Conservation (phyloP, 192 early-diverging fungal species). For the Coemansia sp. region DNA sequence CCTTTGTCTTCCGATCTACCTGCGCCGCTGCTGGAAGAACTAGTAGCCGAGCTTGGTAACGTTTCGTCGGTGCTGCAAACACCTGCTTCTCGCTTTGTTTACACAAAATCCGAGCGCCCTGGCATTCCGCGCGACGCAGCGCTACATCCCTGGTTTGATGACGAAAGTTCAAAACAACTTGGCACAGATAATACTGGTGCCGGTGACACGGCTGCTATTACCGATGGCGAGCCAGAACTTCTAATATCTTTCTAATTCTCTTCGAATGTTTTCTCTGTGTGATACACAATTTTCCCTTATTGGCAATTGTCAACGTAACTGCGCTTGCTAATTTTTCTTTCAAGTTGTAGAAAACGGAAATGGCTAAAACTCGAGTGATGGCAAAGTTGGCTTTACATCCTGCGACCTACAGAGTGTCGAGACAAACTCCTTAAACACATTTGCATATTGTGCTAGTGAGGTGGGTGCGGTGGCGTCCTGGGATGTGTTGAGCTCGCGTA, state of each 20-base stretch:
- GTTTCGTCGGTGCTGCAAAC: constrained; percentile 97
- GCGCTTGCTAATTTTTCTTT: neutral
- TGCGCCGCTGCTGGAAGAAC: constrained; percentile 76
- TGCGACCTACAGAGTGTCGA: constrained; percentile 18
- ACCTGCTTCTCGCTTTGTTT: constrained; percentile 73
- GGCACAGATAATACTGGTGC: constrained; percentile 8
- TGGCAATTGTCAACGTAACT: neutral
- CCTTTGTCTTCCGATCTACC: constrained; percentile 66
- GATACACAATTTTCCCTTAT: neutral
- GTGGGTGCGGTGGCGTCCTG: constrained; percentile 45
- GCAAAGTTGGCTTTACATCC: constrained; percentile 5
- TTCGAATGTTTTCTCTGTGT: neutral
- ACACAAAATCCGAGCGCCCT: constrained; percentile 36
- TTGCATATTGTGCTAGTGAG: constrained; percentile 60
- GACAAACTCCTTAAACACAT: constrained; percentile 70
- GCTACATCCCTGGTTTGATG: constrained; percentile 6
- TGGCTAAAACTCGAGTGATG: constrained; percentile 44
- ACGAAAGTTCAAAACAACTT: constrained; percentile 3
- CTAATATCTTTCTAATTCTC: constrained; percentile 33
- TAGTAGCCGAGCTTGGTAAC: constrained; percentile 81
- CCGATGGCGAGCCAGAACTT: constrained; percentile 53
- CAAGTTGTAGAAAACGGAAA: neutral
- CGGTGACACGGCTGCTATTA: constrained; percentile 1
- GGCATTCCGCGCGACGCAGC: constrained; percentile 31
- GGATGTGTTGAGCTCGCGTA: constrained; percentile 61